These are phyloP conservation scores for Ophiosphaerella korrae DNA, from an alignment of 2,329 filamentous ascomycete genomes.

Conservation along the genomic window DNA sequence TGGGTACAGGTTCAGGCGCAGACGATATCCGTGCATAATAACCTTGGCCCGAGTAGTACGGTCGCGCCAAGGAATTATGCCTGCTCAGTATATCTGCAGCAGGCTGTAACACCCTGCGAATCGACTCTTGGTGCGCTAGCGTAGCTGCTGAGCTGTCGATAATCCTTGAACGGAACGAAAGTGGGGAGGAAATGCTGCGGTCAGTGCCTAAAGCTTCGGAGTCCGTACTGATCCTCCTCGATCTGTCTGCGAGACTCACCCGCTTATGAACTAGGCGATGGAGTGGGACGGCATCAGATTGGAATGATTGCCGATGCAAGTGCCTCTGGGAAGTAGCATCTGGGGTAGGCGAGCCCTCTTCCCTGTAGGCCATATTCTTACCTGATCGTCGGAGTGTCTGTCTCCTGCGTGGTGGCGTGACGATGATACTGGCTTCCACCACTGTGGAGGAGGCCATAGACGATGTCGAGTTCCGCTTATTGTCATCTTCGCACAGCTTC, in stretches of 20 bases:
- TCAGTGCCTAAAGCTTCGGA: conserved; percentile 29
- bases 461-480: conserved; percentile 55
- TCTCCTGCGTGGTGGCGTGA: conserved; percentile 53
- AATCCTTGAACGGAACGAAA: conserved; percentile 35
- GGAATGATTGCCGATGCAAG: conserved; percentile 53
- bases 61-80: conserved; percentile 29
- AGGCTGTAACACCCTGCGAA: conserved; percentile 39
- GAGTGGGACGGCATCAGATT: conserved; percentile 50
- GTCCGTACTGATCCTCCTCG: conserved; percentile 36
- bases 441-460: conserved; percentile 62
- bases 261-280: conserved; percentile 59
- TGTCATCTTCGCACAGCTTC: conserved; percentile 35
- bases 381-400: conserved; percentile 59
- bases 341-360: conserved; percentile 35
- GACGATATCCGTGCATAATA: conserved; percentile 42
- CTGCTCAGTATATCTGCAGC: conserved; percentile 41
- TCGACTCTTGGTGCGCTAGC: conserved; percentile 38
- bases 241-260: conserved; percentile 55
- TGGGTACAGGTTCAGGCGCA: conserved; percentile 34
- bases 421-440: conserved; percentile 60
- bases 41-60: conserved; percentile 13
- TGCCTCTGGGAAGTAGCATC: conserved; percentile 50
- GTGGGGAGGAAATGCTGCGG: conserved; percentile 31
- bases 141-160: conserved; percentile 39
- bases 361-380: conserved; percentile 58